Evolutionary conservation across 2,329 filamentous ascomycete genomes (phyloP), one percentile per base, ranked within the genome.

Genomic region (Pezicula radicicola): DNA sequence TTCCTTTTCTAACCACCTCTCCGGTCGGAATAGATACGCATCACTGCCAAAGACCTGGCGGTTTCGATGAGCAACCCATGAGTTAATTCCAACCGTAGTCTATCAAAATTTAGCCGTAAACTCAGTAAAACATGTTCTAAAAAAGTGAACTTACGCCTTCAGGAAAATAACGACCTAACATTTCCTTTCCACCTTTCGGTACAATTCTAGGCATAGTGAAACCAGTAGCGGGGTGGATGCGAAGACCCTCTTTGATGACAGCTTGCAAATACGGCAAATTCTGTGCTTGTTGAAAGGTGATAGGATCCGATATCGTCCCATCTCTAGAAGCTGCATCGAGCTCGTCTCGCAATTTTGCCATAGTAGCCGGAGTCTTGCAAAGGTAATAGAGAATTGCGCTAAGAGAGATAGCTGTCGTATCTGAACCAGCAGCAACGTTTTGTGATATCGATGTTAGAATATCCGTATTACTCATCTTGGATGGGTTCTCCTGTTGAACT

Each of bases 21-120:
- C 75, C 0, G 76, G 76, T 3, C 73, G 61, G 59, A 76, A 79
- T 0, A 57, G 54, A 41, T 76, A 70, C 5, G 74, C 74, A 50
- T 78, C 74, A 2, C 63, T 49, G 13, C 76, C 76, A 51, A 77
- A 80, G n/a, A 78, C 58, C 53, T 78, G 72, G 0, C 70, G 65
- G 2, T 74, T 67, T 0, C 74, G 70, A 50, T 62, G 60, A 5
- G 59, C 50, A 39, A 62, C 60, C 60, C 59, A 63, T 18, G 56
- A 52, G 27, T 59, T 60, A 27, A 60, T 55, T 12, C 59, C 55
- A 8, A 62, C 55, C 1, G 68, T 60, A 0, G 68, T 50, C 1
- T 50, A 75, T 25, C 72, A 50, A 36, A 1, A 12, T 4, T 40
- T 15, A 40, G 37, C 15, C 15, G 9, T 46, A 15, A 8, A 16